Evolutionary conservation across 805 yeast genomes (phyloP), one percentile per base, ranked within the genome.

Genomic region (Sugiyamaella marilandica): DNA sequence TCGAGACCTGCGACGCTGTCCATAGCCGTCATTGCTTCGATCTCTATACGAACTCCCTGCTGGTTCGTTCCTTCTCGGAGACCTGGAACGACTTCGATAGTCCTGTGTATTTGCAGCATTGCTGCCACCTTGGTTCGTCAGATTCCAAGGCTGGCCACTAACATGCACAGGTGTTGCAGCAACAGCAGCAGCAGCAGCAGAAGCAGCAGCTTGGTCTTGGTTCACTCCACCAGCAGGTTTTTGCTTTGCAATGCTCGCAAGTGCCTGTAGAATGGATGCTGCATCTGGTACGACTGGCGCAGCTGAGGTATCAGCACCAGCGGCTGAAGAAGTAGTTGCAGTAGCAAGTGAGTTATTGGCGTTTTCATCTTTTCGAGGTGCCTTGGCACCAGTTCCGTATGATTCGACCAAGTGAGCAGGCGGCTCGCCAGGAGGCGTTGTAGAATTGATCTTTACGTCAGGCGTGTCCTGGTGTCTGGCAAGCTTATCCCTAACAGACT

Each of bases 391-490:
- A 4, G 54, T 45, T 2, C 44, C 52, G 24, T 57, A 55, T 8
- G 55, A 45, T 14, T 65, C 69, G 49, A 62, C 64, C 59, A 66
- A 57, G 39, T 58, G 64, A 54, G 63, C 59, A n/a, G 82, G 81
- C 39, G 86, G 86, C 13, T 86, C 78, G 18, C 62, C 85, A 1
- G 85, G 85, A 36, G 94, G 92, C 3, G 95, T 84, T 9, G 82
- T 77, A 13, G 89, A 73, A 47, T 60, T 63, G 11, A 49, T 14
- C 18, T 32, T 34, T 18, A 64, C 64, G 14, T 63, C 65, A 14
- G 62, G 61, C 24, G 58, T 58, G 62, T 84, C 85, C 66, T 79
- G 34, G 13, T 50, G 34, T 8, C 24, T 26, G 24, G 35, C n/a
- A 31, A 39, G 13, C 63, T 79, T 83, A 10, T 74, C 68, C 65